Evolutionary conservation across 2,329 filamentous ascomycete genomes (phyloP), one percentile per base, ranked within the genome.

Genomic region (Cladorrhinum sp.): DNA sequence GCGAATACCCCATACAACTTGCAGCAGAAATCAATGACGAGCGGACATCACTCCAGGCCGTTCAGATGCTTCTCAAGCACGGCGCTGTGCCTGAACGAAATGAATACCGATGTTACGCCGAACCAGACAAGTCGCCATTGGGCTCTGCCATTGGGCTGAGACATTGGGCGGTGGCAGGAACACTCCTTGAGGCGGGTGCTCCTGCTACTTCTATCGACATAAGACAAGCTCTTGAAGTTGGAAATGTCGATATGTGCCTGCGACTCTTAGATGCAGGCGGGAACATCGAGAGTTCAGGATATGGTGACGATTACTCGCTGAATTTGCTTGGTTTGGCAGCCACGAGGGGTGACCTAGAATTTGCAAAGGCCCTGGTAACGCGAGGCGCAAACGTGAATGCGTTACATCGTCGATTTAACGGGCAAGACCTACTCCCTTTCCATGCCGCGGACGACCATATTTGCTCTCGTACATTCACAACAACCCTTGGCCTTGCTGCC

Each of bases 371-470:
- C 50, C 23, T 52, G 50, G 50, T 28, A 28, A 21, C 50, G 14
- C 50, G 50, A 28, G 50, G 50, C 50, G 26, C 51, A 54, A 54
- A 36, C 51, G 51, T 36, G 51, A 30, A 54, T 54, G 26, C 51
- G 26, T 16, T 54, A 33, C 51, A 54, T 24, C 23, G 18, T n/a
- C 7, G 9, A n/a, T n/a, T n/a, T 26, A 50, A 5, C 6, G 36
- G 36, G 5, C 6, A 21, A n/a, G 20, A n/a, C 20, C 42, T 23
- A 50, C 48, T 50, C 18, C 23, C 16, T 18, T 50, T 18, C 18
- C 48, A 26, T 21, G 7, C 48, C 16, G 10, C 6, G 16, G 36
- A 42, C 36, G 36, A n/a, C n/a, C n/a, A n/a, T n/a, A n/a, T n/a
- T n/a, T n/a, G n/a, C n/a, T n/a, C n/a, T n/a, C n/a, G n/a, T n/a